Evolutionary conservation across 1,139 yeast species (phyloP), one percentile per base, ranked within the genome.

Genomic region (Taphrina pruni): DNA sequence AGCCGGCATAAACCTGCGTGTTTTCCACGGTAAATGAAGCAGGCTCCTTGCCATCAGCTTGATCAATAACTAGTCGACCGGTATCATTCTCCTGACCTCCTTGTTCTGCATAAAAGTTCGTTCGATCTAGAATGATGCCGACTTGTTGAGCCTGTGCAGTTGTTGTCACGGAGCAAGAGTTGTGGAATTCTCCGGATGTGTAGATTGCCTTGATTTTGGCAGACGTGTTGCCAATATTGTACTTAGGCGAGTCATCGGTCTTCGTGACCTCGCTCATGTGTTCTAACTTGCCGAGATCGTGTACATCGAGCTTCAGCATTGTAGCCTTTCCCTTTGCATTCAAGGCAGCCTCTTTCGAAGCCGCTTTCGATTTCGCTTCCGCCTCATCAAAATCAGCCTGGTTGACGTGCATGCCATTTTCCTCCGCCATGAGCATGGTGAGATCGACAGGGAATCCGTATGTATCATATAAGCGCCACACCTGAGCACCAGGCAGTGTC

Each of bases 81-180:
- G 96, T 89, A 78, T 94, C 99, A 77, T 85, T 89, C 80, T 91
- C 97, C 83, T 94, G 99, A 77, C 99, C 99, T 86, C 99, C 99
- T 81, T 90, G 96, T 81, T 94, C 99, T 65, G 99, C 98, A 77
- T 94, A 94, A 81, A 94, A 91, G 77, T 96, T 95, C 46, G 98
- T 90, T 79, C 86, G 88, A 79, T 94, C 96, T 72, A 94, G 84
- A 69, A 94, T 79, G 69, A 94, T 80, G 78, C 99, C 99, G 73
- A 85, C 81, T 77, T 88, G 91, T 75, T 84, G 82, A 60, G 83
- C 80, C 70, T 80, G 83, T 66, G 78, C 82, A 32, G 78, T 78
- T 14, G 82, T 79, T 1, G 80, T 71, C 36, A 80, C 77, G 66
- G 86, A 86, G 75, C 92, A 91, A 64, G 82, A 80, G 64, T 85